phyloP scores from a whole-genome alignment of 768 basidiomycete species.

The Naganishia antarctica region DNA sequence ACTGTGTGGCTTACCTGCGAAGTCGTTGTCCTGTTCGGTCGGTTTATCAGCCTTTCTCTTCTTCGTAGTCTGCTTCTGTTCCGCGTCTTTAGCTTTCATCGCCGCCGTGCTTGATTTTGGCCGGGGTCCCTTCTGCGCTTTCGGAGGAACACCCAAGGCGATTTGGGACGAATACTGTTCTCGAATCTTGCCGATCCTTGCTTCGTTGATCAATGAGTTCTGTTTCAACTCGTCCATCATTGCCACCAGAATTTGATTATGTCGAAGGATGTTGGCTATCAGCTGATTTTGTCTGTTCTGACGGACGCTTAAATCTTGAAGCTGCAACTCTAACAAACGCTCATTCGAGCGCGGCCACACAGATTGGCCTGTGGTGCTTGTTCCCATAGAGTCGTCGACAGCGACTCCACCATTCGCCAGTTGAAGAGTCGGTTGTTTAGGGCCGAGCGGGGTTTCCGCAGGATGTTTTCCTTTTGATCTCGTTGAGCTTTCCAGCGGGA shows the following conservation, averaged over 20 bases:
- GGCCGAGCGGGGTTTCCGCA: too few relatives aligned
- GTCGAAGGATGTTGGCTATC: too few relatives aligned
- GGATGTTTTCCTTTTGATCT: too few relatives aligned
- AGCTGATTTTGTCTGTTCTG: too few relatives aligned
- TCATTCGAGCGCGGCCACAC: too few relatives aligned
- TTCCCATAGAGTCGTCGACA: too few relatives aligned
- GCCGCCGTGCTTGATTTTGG: not conserved
- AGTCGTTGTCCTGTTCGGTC: not conserved
- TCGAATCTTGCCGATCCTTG: not conserved
- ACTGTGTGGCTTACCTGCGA: not conserved
- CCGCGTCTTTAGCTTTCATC: not conserved
- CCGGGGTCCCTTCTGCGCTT: not conserved
- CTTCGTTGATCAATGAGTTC: not conserved
- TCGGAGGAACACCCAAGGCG: not conserved
- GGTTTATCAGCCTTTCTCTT: conserved; percentile 5
- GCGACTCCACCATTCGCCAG: too few relatives aligned
- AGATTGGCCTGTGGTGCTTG: too few relatives aligned
- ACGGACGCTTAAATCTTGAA: too few relatives aligned
- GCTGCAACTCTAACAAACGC: too few relatives aligned
- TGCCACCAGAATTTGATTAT: not conserved
- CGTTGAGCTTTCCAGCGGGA: too few relatives aligned
- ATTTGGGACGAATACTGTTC: not conserved
- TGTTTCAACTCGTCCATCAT: not conserved
- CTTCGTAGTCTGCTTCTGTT: not conserved
- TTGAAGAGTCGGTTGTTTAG: too few relatives aligned